Conservation (phyloP, 495 filamentous ascomycete species). For the Penicillium alfredii region DNA sequence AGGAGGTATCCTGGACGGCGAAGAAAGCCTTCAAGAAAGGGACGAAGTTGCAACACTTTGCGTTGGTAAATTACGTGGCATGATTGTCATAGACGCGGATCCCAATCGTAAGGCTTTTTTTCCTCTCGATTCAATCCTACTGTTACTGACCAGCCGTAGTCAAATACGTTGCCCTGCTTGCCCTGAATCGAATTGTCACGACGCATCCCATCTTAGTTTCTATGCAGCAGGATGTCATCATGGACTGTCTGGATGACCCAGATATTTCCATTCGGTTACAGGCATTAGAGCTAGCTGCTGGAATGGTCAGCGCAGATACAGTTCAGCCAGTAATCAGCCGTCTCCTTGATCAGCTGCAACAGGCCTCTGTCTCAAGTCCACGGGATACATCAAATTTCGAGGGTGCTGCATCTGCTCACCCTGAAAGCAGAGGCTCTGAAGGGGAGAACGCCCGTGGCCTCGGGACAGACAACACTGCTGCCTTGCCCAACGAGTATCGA, state of each 20-base stretch:
- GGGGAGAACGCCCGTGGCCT: no score
- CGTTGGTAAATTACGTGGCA: constrained; percentile 85
- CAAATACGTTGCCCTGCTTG: constrained; percentile 93
- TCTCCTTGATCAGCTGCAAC: constrained; percentile 71
- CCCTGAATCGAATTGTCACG: constrained; percentile 87
- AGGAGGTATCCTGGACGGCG: constrained; percentile 81
- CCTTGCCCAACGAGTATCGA: constrained; percentile 75
- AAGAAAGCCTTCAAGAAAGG: constrained; percentile 66
- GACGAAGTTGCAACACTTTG: constrained; percentile 94
- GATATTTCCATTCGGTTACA: constrained; percentile 96
- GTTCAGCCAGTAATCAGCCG: constrained; percentile 77
- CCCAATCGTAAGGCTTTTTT: constrained; percentile 64
- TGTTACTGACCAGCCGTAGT: constrained; percentile 44
- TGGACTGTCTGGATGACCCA: constrained; percentile 89
- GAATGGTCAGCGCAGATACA: constrained; percentile 84
- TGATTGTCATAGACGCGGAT: constrained; percentile 88
- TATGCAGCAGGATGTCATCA: constrained; percentile 88
- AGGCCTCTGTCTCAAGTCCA: constrained; percentile 28
- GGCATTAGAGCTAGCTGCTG: constrained; percentile 82
- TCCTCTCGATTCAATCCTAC: not conserved
- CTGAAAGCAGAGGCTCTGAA: no score
- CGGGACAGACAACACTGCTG: no score
- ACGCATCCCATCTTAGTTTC: constrained; percentile 84
- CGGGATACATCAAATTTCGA: not conserved
- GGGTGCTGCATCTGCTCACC: constrained; percentile 7